A percentile compares a stretch with the other conserved stretches of the same genome.
Conservation (phyloP, 106 monocot species). For the Platanthera zijinensis region DNA sequence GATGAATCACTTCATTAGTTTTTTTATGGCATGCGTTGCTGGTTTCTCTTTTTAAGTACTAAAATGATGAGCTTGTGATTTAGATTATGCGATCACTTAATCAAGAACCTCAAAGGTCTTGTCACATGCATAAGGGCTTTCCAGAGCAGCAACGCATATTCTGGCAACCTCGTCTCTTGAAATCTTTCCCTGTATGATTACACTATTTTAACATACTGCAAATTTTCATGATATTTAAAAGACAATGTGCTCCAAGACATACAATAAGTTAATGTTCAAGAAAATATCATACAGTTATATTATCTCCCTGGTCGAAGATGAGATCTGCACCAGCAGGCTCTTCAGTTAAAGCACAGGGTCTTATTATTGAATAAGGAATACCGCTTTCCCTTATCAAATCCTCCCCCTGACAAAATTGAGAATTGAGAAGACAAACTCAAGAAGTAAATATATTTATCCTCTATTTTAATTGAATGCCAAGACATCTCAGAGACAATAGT, state of each 20-base stretch:
- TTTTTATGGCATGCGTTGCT: too few relatives aligned
- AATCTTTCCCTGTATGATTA: conserved; percentile 59
- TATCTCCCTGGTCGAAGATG: conserved; percentile 97
- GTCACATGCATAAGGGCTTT: conserved; percentile 72
- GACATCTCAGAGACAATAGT: too few relatives aligned
- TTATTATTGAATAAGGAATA: conserved; percentile 80
- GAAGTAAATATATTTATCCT: too few relatives aligned
- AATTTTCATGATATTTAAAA: neutral
- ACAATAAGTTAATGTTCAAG: neutral
- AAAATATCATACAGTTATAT: conserved; percentile 65
- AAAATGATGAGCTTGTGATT: too few relatives aligned
- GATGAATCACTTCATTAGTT: too few relatives aligned
- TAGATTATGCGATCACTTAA: neutral
- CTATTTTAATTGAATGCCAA: too few relatives aligned
- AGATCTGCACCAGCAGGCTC: conserved; percentile 92
- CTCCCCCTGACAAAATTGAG: conserved; percentile 49
- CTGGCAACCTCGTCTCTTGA: conserved; percentile 90
- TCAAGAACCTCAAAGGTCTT: conserved; percentile 80
- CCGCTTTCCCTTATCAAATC: conserved; percentile 89
- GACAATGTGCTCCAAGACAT: neutral
- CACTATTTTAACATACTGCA: neutral
- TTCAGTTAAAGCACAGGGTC: conserved; percentile 96
- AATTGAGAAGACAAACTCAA: neutral
- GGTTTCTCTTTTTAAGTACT: too few relatives aligned
- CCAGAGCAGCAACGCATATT: conserved; percentile 78